phyloP scores from a whole-genome alignment of 129 eudicot genomes.

The Pittosporum tobira region DNA sequence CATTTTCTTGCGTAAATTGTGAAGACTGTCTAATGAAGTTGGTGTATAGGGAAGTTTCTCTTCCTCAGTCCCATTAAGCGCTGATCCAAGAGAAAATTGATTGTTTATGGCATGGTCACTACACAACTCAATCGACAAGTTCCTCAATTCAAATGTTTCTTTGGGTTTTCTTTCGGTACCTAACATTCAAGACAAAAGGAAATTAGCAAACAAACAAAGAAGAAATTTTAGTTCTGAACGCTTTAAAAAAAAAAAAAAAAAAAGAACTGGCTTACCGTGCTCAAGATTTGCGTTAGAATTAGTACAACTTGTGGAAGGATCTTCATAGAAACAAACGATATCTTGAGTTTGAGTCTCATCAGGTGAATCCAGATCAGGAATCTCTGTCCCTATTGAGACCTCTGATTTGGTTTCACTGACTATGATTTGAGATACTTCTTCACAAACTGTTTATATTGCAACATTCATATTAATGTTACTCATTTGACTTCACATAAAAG shows the following conservation, averaged over 20 bases:
- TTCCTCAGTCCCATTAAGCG: slow-evolving; percentile 44
- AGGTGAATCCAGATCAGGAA: slow-evolving; percentile 54
- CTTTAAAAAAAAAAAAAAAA: neutral
- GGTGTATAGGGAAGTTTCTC: slow-evolving; percentile 85
- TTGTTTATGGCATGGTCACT: slow-evolving; percentile 12
- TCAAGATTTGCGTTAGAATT: slow-evolving; percentile 27
- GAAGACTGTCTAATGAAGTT: slow-evolving; percentile 39
- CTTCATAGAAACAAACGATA: slow-evolving; percentile 24
- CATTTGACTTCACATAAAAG: neutral
- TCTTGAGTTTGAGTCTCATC: slow-evolving; percentile 42
- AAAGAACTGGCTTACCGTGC: slow-evolving; percentile 33
- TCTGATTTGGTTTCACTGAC: slow-evolving; percentile 40
- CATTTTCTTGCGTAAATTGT: slow-evolving; percentile 38
- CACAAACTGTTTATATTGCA: slow-evolving; percentile 25
- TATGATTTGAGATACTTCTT: slow-evolving; percentile 27
- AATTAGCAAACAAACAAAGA: neutral
- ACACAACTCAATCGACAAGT: slow-evolving; percentile 19
- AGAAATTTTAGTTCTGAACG: neutral
- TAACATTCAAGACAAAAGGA: slow-evolving; percentile 6
- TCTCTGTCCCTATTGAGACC: slow-evolving; percentile 80
- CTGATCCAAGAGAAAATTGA: slow-evolving; percentile 7
- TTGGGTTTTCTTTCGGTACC: slow-evolving; percentile 16
- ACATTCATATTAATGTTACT: neutral
- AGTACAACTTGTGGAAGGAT: slow-evolving; percentile 41
- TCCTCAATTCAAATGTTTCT: slow-evolving; percentile 19